Conservation (phyloP, 257 asterid genomes). For the Plantago major region DNA sequence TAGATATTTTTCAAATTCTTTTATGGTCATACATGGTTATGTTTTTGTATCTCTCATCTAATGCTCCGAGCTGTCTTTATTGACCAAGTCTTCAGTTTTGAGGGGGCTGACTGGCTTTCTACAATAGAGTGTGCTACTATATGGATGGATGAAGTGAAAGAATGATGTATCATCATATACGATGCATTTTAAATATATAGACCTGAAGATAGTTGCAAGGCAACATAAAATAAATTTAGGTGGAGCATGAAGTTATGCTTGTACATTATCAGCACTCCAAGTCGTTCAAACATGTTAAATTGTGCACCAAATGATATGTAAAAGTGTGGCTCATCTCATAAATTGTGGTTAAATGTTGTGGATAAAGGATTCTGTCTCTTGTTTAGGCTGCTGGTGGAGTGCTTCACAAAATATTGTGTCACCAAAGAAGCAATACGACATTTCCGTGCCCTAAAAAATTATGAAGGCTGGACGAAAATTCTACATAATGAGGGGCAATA, state of each 20-base stretch:
- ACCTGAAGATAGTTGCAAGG: conserved; percentile 5
- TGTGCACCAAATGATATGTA: conserved; percentile 17
- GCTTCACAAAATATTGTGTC: conserved; percentile 96
- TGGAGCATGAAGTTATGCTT: conserved; percentile 8
- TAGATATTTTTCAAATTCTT: too few species aligned
- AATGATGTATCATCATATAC: background rate
- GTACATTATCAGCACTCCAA: conserved; percentile 14
- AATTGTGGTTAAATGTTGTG: conserved; percentile 14
- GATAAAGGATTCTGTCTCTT: conserved; percentile 14
- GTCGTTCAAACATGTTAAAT: conserved; percentile 5
- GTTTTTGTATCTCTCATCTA: background rate
- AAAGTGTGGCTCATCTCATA: conserved; percentile 14
- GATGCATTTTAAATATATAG: background rate
- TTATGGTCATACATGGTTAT: too few species aligned
- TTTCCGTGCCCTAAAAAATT: conserved; percentile 78
- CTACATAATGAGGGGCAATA: conserved; percentile 69
- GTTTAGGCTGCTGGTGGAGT: conserved; percentile 84
- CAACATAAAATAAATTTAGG: conserved; percentile 7
- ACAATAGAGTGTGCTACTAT: background rate
- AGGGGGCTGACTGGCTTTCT: conserved; percentile 7
- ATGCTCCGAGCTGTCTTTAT: conserved; percentile 10
- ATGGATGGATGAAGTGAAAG: conserved; percentile 13
- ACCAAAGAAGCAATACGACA: conserved; percentile 88
- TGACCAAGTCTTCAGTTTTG: conserved; percentile 3
- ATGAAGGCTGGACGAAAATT: conserved; percentile 74